Base-by-base conservation (phyloP, 257 asterid species). In the Gynochthodes officinalis region DNA sequence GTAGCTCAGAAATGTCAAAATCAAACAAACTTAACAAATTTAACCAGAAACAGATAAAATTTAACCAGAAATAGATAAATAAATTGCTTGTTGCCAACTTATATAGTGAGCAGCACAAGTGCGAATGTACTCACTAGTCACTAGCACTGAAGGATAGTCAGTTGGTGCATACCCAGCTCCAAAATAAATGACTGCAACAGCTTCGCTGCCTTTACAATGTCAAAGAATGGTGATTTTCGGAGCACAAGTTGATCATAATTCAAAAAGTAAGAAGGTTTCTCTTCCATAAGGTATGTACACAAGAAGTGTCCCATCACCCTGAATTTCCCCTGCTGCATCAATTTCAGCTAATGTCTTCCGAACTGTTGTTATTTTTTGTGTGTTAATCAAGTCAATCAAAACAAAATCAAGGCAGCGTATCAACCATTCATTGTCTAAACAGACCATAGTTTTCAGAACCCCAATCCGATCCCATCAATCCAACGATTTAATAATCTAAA, bases 91-190 rank as follows among this genome's bases (percentile, higher is more conserved):
- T 21, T 48, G 70, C 54, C 16, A 27, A 37, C 55, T 49, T 0
- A 39, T 11, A 71, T 14, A 19, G 74, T 30, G 16, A 46, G 78
- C 77, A 64, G 66, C n/a, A 73, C 18, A 71, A 67, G 48, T 52
- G 43, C 42, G 30, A 65, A 62, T 33, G 43, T 27, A 82, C 78
- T 81, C 80, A 93, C 98, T 68, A 87, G n/a, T n/a, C n/a, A 85
- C 82, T 93, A n/a, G n/a, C n/a, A n/a, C 97, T 21, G 98, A 88
- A 68, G 97, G 89, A 81, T 88, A 93, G 80, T 93, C 98, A 55
- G 77, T 73, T 62, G 98, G 97, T 65, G 96, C 82, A 80, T 93
- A 93, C 76, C 98, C 98, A 73, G 96, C 98, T 79, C 98, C 83
- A 72, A 90, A 93, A 84, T 93, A 93, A 59, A 92, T 82, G 58